Evolutionary conservation across 2,329 filamentous ascomycete species (phyloP).

Genomic region (Penicillium crustosum): DNA sequence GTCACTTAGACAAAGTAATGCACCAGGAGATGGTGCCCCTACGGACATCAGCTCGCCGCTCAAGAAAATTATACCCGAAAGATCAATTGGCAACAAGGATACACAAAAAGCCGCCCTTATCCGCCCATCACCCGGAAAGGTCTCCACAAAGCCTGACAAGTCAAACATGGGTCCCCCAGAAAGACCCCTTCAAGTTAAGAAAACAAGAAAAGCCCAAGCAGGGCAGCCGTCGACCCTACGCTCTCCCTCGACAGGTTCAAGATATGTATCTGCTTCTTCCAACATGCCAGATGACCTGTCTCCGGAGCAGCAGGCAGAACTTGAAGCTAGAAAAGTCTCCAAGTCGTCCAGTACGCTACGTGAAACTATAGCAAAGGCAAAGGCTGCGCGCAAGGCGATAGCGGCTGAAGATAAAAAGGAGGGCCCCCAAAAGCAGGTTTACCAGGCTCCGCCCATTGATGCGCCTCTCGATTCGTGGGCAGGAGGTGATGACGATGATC

Average conservation of each 20-base stretch:
- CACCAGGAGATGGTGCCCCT: constrained; percentile 8
- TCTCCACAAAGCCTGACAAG: constrained; percentile 58
- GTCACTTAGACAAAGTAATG: constrained; percentile 23
- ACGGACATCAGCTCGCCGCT: constrained; percentile 19
- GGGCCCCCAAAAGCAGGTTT: not conserved
- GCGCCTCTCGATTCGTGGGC: constrained; percentile 48
- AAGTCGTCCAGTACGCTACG: constrained; percentile 80
- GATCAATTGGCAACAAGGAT: constrained; percentile 49
- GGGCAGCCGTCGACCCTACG: constrained; percentile 31
- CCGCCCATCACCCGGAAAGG: constrained; percentile 54
- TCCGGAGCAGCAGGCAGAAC: constrained; percentile 30
- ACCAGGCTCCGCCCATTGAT: constrained; percentile 21
- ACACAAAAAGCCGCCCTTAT: constrained; percentile 50
- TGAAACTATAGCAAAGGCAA: constrained; percentile 90
- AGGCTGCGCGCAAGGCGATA: constrained; percentile 69
- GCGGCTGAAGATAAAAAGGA: constrained; percentile 29
- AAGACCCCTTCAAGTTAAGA: constrained; percentile 42
- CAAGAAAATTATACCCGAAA: constrained; percentile 16
- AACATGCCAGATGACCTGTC: constrained; percentile 31
- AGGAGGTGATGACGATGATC: constrained; percentile 40
- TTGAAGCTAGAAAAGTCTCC: constrained; percentile 45
- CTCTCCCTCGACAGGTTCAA: constrained; percentile 34
- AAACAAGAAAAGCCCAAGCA: constrained; percentile 38
- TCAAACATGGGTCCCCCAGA: constrained; percentile 29
- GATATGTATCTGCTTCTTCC: constrained; percentile 33